phyloP scores from a whole-genome alignment of 768 basidiomycete genomes.

The Boletus bicolor region DNA sequence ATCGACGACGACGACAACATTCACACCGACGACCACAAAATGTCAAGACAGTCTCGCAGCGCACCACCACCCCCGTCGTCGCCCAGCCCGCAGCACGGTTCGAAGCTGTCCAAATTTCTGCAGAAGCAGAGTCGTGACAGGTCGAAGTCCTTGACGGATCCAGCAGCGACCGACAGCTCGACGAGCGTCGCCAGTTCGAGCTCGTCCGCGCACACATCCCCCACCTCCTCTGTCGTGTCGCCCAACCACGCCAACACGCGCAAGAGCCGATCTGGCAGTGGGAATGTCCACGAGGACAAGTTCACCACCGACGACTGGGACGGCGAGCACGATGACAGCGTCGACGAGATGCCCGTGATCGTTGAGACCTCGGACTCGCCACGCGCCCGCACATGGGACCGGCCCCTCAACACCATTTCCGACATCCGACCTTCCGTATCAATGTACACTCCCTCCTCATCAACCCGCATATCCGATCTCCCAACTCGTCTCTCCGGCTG shows the following conservation, averaged over 20 bases:
- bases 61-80: constrained; percentile 41
- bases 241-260: constrained; percentile 21
- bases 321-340: constrained; percentile 33
- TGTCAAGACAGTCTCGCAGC: constrained; percentile 49
- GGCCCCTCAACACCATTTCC: constrained; percentile 46
- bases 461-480: constrained; percentile 59
- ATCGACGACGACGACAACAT: constrained; percentile 8
- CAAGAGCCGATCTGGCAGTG: constrained; percentile 38
- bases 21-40: constrained; percentile 17
- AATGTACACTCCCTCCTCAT: constrained; percentile 45
- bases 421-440: constrained; percentile 44
- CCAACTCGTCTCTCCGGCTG: constrained; percentile 76
- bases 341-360: constrained; percentile 61
- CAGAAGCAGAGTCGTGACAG: constrained; percentile 63
- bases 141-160: constrained; percentile 49
- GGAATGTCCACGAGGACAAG: constrained; percentile 24
- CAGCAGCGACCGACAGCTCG: constrained; percentile 33
- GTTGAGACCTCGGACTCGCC: constrained; percentile 59
- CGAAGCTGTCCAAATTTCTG: constrained; percentile 66
- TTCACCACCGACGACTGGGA: constrained; percentile 19
- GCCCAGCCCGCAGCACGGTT: constrained; percentile 39
- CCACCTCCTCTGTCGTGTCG: constrained; percentile 32
- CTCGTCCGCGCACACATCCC: constrained; percentile 33
- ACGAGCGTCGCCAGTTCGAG: constrained; percentile 41
- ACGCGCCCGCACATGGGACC: constrained; percentile 54